These are phyloP conservation scores for Astragalus membranaceus DNA, from an alignment of 306 rosid genomes.

Conservation along the genomic window DNA sequence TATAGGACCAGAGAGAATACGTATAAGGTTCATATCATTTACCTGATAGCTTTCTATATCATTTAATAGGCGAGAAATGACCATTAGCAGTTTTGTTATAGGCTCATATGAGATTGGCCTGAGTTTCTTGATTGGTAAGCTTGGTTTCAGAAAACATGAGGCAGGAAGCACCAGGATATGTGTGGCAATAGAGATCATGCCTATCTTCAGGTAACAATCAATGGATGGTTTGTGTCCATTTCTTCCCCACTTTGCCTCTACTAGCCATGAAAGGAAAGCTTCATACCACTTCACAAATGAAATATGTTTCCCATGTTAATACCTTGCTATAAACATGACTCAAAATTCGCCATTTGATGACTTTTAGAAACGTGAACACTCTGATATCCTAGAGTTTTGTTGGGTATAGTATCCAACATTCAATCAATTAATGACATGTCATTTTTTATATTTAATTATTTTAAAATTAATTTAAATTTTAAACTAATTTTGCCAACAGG, in stretches of 20 bases:
- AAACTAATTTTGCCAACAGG: too few relatives aligned
- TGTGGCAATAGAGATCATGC: slow-evolving; percentile 31
- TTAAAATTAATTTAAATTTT: too few relatives aligned
- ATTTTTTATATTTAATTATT: too few relatives aligned
- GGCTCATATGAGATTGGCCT: not conserved
- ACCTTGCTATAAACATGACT: not conserved
- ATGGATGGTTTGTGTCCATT: slow-evolving; percentile 32
- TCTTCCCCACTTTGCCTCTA: slow-evolving; percentile 36
- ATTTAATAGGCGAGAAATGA: not conserved
- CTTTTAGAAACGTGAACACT: too few relatives aligned
- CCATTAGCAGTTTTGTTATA: not conserved
- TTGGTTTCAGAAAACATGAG: slow-evolving; percentile 30
- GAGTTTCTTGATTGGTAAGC: slow-evolving; percentile 9
- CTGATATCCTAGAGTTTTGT: too few relatives aligned
- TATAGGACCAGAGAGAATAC: too few relatives aligned
- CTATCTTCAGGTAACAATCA: slow-evolving; percentile 25
- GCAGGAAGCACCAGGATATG: slow-evolving; percentile 29
- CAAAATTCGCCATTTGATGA: too few relatives aligned
- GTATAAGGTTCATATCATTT: not conserved
- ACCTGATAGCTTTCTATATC: slow-evolving; percentile 39
- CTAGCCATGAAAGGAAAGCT: slow-evolving; percentile 37
- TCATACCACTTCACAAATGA: slow-evolving; percentile 30
- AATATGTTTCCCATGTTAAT: not conserved
- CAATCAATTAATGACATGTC: too few relatives aligned
- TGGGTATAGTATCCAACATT: too few relatives aligned